Percentiles rank a stretch among this genome's conserved stretches.
phyloP scores from a whole-genome alignment of 768 basidiomycete genomes.

The Boletus rex-veris region DNA sequence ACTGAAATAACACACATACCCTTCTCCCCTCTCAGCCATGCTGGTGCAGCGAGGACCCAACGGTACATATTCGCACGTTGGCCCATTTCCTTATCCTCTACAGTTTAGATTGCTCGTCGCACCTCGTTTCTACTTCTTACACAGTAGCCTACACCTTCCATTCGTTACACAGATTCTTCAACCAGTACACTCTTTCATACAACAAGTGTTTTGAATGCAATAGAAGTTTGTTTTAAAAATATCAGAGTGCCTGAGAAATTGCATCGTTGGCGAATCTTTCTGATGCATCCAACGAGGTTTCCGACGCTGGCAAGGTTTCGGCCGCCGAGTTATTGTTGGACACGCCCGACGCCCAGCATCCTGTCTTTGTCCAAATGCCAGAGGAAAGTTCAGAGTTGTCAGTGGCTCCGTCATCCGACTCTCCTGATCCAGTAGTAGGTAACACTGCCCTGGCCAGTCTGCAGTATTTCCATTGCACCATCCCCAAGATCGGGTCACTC shows the following conservation, averaged over 20 bases:
- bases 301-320: background rate
- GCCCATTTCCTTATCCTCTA: constrained; percentile 6
- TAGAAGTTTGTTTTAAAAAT: constrained; percentile 10
- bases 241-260: background rate
- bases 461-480: background rate
- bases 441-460: background rate
- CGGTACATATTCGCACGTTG: constrained; percentile 20
- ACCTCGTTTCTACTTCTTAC: constrained; percentile 8
- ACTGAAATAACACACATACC: constrained; percentile 30
- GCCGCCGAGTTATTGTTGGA: constrained; percentile 6
- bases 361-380: background rate
- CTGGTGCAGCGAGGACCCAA: constrained; percentile 20
- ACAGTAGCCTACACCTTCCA: constrained; percentile 21
- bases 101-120: constrained; percentile 24
- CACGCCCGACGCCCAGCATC: background rate
- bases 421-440: constrained; percentile 5
- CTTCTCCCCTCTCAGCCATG: constrained; percentile 2
- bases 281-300: background rate
- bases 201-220: constrained; percentile 2
- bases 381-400: background rate
- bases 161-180: constrained; percentile 23
- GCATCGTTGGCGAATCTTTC: background rate
- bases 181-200: constrained; percentile 28
- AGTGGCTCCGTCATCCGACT: constrained; percentile 7
- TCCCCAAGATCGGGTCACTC: background rate